phyloP scores from a whole-genome alignment of 768 basidiomycete genomes.

The Rhizopogon sp. region DNA sequence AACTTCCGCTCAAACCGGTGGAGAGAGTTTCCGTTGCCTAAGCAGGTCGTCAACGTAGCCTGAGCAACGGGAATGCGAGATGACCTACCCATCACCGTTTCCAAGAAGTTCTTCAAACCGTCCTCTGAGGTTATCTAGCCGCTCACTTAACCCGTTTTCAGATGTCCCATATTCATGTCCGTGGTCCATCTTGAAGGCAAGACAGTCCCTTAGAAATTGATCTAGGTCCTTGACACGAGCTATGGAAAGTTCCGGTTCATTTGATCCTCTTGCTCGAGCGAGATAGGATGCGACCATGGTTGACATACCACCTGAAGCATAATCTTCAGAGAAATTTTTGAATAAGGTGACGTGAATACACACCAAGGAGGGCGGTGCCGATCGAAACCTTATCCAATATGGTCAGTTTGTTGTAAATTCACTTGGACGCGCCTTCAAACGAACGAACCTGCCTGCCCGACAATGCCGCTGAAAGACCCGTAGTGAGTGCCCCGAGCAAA shows the following conservation, averaged over 20 bases:
- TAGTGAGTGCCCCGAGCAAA: constrained; percentile 60
- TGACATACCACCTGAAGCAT: constrained; percentile 47
- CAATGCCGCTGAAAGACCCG: constrained; percentile 50
- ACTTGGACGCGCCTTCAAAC: constrained; percentile 6
- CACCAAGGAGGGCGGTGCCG: constrained; percentile 31
- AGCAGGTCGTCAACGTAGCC: neutral
- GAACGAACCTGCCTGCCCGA: constrained; percentile 38
- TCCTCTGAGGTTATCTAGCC: constrained; percentile 11
- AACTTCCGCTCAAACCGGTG: neutral
- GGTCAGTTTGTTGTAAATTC: neutral
- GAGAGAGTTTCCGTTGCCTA: neutral
- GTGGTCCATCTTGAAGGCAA: constrained; percentile 54
- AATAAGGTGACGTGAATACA: constrained; percentile 4
- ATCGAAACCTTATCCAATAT: constrained; percentile 21
- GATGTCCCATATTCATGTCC: constrained; percentile 31
- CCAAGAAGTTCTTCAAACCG: constrained; percentile 26
- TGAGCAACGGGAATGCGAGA: neutral
- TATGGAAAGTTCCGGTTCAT: constrained; percentile 64
- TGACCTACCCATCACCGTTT: constrained; percentile 7
- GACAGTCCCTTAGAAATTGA: constrained; percentile 58
- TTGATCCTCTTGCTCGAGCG: constrained; percentile 62
- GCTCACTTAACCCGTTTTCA: constrained; percentile 5
- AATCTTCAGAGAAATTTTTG: neutral
- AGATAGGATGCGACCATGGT: constrained; percentile 71
- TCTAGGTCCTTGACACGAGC: constrained; percentile 56